A percentile compares a stretch with the other conserved stretches of the same genome.
phyloP scores from a whole-genome alignment of 768 basidiomycete species.

The Daedaleopsis sinensis region DNA sequence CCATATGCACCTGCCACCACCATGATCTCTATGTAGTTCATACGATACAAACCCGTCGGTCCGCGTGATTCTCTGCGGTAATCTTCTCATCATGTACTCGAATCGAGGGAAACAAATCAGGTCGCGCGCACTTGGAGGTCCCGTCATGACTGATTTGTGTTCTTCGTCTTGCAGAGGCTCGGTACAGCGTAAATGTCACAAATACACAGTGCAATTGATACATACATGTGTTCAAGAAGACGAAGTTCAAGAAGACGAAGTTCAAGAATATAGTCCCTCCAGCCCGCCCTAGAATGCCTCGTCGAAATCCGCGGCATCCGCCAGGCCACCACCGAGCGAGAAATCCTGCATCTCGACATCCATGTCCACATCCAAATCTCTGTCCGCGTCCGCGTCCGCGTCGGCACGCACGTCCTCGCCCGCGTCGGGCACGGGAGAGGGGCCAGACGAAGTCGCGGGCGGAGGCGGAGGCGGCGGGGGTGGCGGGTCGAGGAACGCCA shows the following conservation, averaged over 20 bases:
- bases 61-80: too few species aligned
- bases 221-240: neutral
- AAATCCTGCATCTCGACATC: constrained; percentile 15
- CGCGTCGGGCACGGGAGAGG: neutral
- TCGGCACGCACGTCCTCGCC: neutral
- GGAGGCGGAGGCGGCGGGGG: neutral
- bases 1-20: too few species aligned
- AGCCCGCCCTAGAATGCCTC: constrained; percentile 8
- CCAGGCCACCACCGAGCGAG: constrained; percentile 11
- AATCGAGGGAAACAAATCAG: too few species aligned
- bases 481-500: constrained; percentile 54
- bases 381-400: neutral
- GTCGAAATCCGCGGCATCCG: constrained; percentile 22
- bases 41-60: too few species aligned
- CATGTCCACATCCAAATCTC: constrained; percentile 1
- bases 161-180: too few species aligned
- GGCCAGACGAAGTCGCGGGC: neutral
- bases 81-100: too few species aligned
- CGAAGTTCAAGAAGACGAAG: neutral
- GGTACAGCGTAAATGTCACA: neutral
- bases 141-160: too few species aligned
- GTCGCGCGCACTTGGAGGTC: too few species aligned
- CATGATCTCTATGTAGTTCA: too few species aligned
- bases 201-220: neutral
- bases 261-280: too few species aligned